Percentiles rank a stretch among this genome's conserved stretches.
Evolutionary conservation across 768 basidiomycete genomes (phyloP).

Genomic region (Tricholomella constricta): DNA sequence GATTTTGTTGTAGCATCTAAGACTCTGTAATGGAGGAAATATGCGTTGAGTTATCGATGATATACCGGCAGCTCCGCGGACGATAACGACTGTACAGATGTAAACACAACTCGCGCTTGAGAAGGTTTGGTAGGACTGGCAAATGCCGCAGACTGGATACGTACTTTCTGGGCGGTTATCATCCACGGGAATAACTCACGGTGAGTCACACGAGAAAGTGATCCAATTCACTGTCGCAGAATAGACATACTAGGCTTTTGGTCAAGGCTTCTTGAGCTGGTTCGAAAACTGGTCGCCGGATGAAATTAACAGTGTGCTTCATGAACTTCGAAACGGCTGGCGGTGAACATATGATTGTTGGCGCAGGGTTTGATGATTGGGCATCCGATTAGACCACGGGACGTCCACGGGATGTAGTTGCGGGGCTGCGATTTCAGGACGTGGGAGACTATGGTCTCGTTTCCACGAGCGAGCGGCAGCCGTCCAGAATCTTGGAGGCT

Average conservation of each 20-base stretch:
- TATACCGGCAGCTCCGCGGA: too few relatives aligned
- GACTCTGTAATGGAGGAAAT: too few relatives aligned
- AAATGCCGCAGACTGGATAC: too few relatives aligned
- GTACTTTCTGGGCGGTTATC: neutral
- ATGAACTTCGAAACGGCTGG: neutral
- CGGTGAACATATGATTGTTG: constrained; percentile 4
- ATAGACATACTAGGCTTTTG: neutral
- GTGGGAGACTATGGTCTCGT: constrained; percentile 2
- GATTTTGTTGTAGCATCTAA: too few relatives aligned
- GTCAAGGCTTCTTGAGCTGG: neutral
- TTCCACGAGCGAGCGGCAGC: neutral
- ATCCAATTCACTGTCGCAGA: neutral
- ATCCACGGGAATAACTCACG: neutral
- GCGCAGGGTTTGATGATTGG: neutral
- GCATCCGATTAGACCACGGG: neutral
- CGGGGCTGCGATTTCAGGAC: constrained; percentile 2
- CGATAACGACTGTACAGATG: too few relatives aligned
- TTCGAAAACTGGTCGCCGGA: neutral
- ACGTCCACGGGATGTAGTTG: neutral
- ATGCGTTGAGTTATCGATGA: too few relatives aligned
- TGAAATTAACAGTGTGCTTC: neutral
- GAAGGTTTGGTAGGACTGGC: too few relatives aligned
- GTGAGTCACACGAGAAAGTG: neutral
- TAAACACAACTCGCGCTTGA: too few relatives aligned
- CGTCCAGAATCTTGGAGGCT: neutral